phyloP scores from a whole-genome alignment of 1,284 basidiomycete species.

The Cutaneotrichosporon mucoides region DNA sequence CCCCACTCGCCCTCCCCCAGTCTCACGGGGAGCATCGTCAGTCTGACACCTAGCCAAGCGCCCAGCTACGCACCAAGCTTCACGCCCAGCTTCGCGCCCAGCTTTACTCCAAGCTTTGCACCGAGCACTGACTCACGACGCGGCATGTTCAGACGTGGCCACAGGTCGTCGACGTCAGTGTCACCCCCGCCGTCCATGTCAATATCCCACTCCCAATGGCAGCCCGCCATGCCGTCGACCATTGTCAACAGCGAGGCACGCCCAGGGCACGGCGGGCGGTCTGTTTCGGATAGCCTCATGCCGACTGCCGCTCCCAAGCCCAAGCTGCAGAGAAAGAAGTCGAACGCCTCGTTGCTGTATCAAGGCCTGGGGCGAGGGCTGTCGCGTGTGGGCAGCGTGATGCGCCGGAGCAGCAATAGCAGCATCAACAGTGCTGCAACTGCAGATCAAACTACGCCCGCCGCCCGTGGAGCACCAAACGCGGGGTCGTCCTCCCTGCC shows the following conservation, averaged over 20 bases:
- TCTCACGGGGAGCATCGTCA: neutral
- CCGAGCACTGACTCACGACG: neutral
- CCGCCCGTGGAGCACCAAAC: no score
- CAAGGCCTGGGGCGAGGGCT: slow-evolving; percentile 25
- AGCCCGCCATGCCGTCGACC: neutral
- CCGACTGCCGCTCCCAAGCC: neutral
- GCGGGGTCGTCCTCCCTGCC: no score
- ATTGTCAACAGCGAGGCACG: neutral
- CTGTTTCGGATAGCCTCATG: neutral
- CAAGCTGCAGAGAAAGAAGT: slow-evolving; percentile 19
- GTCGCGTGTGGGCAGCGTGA: slow-evolving; percentile 29
- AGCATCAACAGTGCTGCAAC: neutral
- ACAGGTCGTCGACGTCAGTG: neutral
- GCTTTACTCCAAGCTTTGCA: neutral
- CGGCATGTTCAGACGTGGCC: neutral
- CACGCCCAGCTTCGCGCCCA: neutral
- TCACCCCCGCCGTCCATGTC: neutral
- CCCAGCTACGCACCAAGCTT: no score
- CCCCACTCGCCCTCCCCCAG: neutral
- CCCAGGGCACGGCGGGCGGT: neutral
- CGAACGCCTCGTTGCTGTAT: slow-evolving; percentile 24
- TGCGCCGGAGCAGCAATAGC: slow-evolving; percentile 18
- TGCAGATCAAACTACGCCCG: no score
- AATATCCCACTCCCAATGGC: neutral
- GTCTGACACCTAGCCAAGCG: neutral